Evolutionary conservation across 208 protist genomes (phyloP), one percentile per base, ranked within the genome.

Genomic region (Trypanosoma congolense): DNA sequence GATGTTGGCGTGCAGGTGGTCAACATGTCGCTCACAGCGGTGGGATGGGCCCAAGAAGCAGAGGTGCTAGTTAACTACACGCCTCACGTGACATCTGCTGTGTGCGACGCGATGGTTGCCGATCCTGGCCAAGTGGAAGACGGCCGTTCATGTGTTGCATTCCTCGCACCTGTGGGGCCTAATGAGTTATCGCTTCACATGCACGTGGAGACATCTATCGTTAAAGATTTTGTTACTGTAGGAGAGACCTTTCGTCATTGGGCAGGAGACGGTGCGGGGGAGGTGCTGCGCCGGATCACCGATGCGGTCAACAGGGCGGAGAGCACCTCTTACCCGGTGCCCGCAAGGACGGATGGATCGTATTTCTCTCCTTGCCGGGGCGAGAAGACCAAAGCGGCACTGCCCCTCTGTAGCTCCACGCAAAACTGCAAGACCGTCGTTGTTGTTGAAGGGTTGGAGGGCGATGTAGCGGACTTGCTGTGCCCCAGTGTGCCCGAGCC

Each of bases 121-220:
- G 24, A 16, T 18, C 31, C 75, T 3, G 43, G 22, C 21, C 12
- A 18, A 4, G 29, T 36, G 4, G 26, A 25, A 16, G 24, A 1
- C 14, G 51, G 42, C 18, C 21, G 16, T 40, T 16, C 25, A 3
- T 87, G 79, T 40, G 30, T 16, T 9, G 65, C 61, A 2, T 83
- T 82, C 50, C 58, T 90, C 36, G 67, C 66, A n/a, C 14, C 19
- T 14, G 61, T 60, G 0, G 61, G 29, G 2, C 9, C 18, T 1
- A 64, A 49, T 28, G 18, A 46, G 1, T 25, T 84, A 25, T 61
- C 60, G 10, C 28, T 91, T 56, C 66, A 87, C 24, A 52, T 87
- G 44, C 58, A 62, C 44, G 62, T 72, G 0, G 68, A 73, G 16
- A 69, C 65, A 1, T 52, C 35, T 36, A 66, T 53, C 4, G 33